Conservation (phyloP, 495 filamentous ascomycete genomes). For the Hapsidospora chrysogenum region DNA sequence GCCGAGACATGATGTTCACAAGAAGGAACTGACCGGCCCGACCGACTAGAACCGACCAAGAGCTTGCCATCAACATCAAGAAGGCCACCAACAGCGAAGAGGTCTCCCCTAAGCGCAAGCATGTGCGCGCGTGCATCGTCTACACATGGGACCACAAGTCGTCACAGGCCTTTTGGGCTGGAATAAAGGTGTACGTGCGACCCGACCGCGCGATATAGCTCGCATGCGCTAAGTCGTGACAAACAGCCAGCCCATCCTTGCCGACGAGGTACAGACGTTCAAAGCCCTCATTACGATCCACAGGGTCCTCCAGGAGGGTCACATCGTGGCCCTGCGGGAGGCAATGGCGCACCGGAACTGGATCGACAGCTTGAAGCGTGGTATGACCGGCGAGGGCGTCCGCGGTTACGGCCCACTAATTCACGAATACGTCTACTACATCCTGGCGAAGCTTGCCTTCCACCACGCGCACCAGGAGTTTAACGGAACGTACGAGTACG, state of each 20-base stretch:
- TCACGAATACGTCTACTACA: conserved; percentile 86
- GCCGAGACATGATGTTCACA: conserved; percentile 2
- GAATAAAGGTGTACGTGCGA: conserved; percentile 82
- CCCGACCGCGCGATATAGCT: not conserved
- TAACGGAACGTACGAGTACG: conserved; percentile 97
- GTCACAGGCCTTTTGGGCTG: conserved; percentile 88
- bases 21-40: conserved; percentile 8
- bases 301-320: conserved; percentile 93
- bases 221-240: conserved; percentile 6
- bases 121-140: conserved; percentile 95
- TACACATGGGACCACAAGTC: conserved; percentile 99
- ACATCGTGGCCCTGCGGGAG: conserved; percentile 72
- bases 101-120: conserved; percentile 92
- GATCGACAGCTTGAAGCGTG: conserved; percentile 83
- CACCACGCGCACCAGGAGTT: conserved; percentile 95
- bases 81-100: conserved; percentile 95
- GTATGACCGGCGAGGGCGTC: conserved; percentile 69
- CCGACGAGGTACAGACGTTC: conserved; percentile 90
- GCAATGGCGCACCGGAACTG: conserved; percentile 77
- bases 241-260: conserved; percentile 74
- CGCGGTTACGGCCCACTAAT: conserved; percentile 87
- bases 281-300: conserved; percentile 86
- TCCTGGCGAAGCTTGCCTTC: conserved; percentile 83
- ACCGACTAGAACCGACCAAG: conserved; percentile 61
- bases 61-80: conserved; percentile 86